Evolutionary conservation across 768 basidiomycete species (phyloP), one percentile per base, ranked within the genome.

Genomic region (Amanita brunnescens): DNA sequence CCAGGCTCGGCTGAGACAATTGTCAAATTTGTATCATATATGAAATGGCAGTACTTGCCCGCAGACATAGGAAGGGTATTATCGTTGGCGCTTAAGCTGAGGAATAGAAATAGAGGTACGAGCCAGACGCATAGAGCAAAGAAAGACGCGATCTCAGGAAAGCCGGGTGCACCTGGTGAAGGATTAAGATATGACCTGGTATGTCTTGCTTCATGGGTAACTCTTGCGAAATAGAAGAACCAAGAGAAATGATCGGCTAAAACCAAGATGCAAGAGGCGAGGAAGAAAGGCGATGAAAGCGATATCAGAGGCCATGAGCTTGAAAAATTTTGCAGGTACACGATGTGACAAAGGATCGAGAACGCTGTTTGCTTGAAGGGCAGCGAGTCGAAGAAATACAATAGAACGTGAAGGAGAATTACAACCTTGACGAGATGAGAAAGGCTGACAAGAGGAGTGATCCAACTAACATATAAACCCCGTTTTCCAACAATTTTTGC

Each of bases 31-130:
- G 51, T 23, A 33, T 44, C 38, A 51, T 20, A 26, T 29, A 49
- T 5, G 6, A 30, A 58, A 29, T 38, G 6, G 34, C 7, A 3
- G 32, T 54, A 57, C 62, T 53, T 61, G 80, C 81, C 72, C 24
- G 77, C 64, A n/a, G 83, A 77, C 20, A 75, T 74, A 5, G 96
- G 96, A 13, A 98, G 76, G 2, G 94, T 91, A 60, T 98, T 91
- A 64, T 99, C 96, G 57, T 97, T 98, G 13, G 96, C 95, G 55
- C 91, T 94, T 47, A 99, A 72, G 61, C 92, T 95, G 52, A 99
- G 71, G 74, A 99, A 99, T 29, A 99, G 69, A 68, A 95, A 99
- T 26, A 99, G 67, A 2, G 96, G 96, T 6, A 87, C 79, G 24
- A 87, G 77, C 88, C 87, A 91, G n/a, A 90, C 83, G 65, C 87